Base-by-base conservation (phyloP, 805 yeast species). In the Sporopachydermia lactativora region DNA sequence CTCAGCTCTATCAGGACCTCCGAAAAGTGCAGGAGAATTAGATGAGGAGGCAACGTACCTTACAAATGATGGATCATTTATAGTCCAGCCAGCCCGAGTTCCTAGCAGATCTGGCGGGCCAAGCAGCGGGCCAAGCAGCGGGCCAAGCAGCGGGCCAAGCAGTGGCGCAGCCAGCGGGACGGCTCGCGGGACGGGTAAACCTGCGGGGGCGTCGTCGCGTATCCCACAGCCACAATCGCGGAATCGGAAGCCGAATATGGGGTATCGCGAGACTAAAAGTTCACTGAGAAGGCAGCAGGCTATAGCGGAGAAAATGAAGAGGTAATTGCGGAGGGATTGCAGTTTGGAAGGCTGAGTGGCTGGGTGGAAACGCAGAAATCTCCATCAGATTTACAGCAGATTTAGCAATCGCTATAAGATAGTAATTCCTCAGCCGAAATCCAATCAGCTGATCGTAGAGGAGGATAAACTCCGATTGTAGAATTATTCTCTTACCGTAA, bases 21-120 rank as follows among this genome's bases (percentile, higher is more conserved):
- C 39, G 24, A 37, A 41, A 17, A 40, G 16, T 1, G 42, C 19
- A 28, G 42, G 8, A 8, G 38, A 34, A 4, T 8, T 11, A 14
- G 11, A 42, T 17, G 42, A 47, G 24, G 60, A 59, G 5, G 40
- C 39, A 4, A 56, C 60, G 0, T 57, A 58, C 35, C 42, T 56
- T 50, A 55, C 61, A 3, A 52, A 55, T 41, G 59, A 56, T 36
- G 55, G 52, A 3, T 53, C 60, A 4, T 58, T 58, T 41, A 38
- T 58, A 3, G 47, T 45, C 5, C 50, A 53, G 34, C 62, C 62
- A 2, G n/a, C 8, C 8, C 31, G 31, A 24, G n/a, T 8, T 8
- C 31, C 31, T 8, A 8, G 8, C 13, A 24, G 13, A 24, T 8
- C 31, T 24, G n/a, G n/a, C n/a, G n/a, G n/a, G n/a, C 8, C 31